Conservation (phyloP, 257 asterid species). For the Anisodus tanguticus region DNA sequence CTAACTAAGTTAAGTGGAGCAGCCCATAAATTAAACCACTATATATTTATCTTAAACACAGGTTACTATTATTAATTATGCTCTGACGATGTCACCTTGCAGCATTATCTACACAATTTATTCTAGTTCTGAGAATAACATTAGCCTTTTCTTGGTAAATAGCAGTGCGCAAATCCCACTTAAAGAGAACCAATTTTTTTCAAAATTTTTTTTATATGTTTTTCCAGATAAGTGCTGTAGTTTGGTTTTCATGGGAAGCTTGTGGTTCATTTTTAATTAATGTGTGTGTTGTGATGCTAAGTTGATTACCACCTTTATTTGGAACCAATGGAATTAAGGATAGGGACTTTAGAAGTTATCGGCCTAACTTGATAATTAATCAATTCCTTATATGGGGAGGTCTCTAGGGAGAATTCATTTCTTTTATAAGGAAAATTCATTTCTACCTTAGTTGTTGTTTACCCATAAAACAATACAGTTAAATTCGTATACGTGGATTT, state of each 20-base stretch:
- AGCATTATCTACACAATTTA: too few species aligned
- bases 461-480: too few species aligned
- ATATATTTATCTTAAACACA: not conserved
- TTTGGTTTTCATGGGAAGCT: not conserved
- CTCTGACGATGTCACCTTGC: not conserved
- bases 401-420: too few species aligned
- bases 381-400: too few species aligned
- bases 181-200: not conserved
- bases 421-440: too few species aligned
- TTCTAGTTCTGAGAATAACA: not conserved
- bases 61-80: not conserved
- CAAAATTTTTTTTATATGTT: not conserved
- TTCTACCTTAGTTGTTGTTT: too few species aligned
- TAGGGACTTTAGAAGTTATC: not conserved
- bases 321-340: not conserved
- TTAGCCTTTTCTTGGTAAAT: not conserved
- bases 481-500: too few species aligned
- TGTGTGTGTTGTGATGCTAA: not conserved
- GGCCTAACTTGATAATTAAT: too few species aligned
- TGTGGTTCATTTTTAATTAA: not conserved
- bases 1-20: not conserved
- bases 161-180: not conserved
- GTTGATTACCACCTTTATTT: not conserved
- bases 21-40: not conserved
- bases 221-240: constrained; percentile 1